These are phyloP conservation scores for Solanum pimpinellifolium DNA, from an alignment of 257 asterid genomes.

Conservation along the genomic window DNA sequence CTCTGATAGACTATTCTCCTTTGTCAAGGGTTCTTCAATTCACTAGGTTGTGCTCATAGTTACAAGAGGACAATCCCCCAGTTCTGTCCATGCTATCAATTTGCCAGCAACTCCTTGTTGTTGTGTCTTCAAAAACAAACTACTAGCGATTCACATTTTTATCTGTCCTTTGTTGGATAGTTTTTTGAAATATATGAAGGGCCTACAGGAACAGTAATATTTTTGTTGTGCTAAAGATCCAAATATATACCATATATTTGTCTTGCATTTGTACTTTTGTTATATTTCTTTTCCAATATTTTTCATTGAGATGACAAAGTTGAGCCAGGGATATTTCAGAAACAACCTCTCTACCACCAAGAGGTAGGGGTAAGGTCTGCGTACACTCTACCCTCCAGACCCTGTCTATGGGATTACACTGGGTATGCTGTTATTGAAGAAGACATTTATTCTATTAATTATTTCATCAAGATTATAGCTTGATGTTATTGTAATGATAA, in stretches of 20 bases:
- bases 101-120: not conserved
- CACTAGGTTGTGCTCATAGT: not conserved
- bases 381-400: not conserved
- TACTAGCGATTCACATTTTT: not conserved
- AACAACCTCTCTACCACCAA: not conserved
- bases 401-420: not conserved
- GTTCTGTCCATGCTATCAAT: not conserved
- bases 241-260: not conserved
- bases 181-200: not conserved
- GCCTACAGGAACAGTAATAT: not conserved
- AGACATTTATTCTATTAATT: not conserved
- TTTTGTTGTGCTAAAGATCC: not conserved
- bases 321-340: not conserved
- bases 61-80: not conserved
- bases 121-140: not conserved
- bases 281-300: not conserved
- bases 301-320: not conserved
- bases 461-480: not conserved
- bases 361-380: not conserved
- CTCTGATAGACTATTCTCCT: not conserved
- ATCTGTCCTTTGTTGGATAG: not conserved
- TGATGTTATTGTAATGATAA: not conserved
- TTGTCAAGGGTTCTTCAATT: not conserved
- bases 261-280: not conserved
- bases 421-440: not conserved